A percentile compares a stretch with the other conserved stretches of the same genome.
phyloP scores from a whole-genome alignment of 2,329 filamentous ascomycete species.

The Diaporthe velutina region DNA sequence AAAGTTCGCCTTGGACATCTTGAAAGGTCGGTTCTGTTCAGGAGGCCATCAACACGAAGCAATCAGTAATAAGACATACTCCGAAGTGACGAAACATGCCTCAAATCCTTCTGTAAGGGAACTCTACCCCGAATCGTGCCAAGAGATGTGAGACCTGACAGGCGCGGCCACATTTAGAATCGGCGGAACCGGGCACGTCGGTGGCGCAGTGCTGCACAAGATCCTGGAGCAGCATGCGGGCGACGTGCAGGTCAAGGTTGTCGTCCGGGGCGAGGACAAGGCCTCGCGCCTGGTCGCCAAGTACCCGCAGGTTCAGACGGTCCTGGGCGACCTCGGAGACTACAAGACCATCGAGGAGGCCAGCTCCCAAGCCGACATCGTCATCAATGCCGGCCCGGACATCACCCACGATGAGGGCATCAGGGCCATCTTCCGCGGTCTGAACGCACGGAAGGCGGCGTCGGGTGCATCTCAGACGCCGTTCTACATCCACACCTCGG shows the following conservation, averaged over 20 bases:
- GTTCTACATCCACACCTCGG: conserved; percentile 43
- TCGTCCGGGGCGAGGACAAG: conserved; percentile 39
- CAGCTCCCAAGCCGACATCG: conserved; percentile 40
- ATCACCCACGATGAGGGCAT: conserved; percentile 40
- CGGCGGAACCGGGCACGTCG: conserved; percentile 45
- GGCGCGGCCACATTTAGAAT: conserved; percentile 44
- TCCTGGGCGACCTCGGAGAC: conserved; percentile 36
- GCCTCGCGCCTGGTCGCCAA: conserved; percentile 33
- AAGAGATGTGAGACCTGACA: background rate
- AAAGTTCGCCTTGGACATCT: background rate
- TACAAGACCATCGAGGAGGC: conserved; percentile 30
- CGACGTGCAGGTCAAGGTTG: conserved; percentile 34
- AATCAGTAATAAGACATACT: background rate
- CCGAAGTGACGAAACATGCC: background rate
- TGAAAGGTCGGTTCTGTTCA: background rate
- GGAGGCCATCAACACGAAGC: conserved; percentile 7
- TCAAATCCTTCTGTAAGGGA: conserved; percentile 24
- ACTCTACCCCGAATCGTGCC: background rate
- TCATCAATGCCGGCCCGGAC: conserved; percentile 41
- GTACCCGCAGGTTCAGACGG: conserved; percentile 38
- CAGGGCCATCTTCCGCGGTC: conserved; percentile 34
- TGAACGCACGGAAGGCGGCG: conserved; percentile 20
- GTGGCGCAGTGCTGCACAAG: conserved; percentile 41
- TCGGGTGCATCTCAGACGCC: background rate
- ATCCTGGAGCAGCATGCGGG: conserved; percentile 34